A percentile compares a stretch with the other conserved stretches of the same genome.
Conservation (phyloP, 2,329 filamentous ascomycete species). For the Knufia petricola region DNA sequence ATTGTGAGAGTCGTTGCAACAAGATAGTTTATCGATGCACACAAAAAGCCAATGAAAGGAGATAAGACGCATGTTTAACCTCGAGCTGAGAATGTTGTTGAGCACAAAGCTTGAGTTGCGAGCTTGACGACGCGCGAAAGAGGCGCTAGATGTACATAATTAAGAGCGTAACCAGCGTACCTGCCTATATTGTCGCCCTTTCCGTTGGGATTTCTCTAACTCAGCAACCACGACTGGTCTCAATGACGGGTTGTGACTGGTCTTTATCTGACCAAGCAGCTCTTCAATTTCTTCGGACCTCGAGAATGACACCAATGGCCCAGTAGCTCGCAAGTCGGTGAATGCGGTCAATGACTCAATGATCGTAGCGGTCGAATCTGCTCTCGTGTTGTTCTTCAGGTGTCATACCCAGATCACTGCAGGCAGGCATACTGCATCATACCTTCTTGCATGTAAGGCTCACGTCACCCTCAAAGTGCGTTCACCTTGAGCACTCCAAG, state of each 20-base stretch:
- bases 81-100: not conserved
- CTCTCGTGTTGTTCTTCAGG: conserved; percentile 19
- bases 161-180: too few species aligned
- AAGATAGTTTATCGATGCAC: not conserved
- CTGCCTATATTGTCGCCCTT: too few species aligned
- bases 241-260: not conserved
- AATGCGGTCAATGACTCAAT: conserved; percentile 53
- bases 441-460: conserved; percentile 4
- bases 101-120: not conserved
- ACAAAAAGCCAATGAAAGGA: conserved; percentile 4
- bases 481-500: conserved; percentile 52
- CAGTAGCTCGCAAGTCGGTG: conserved; percentile 58
- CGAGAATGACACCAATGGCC: conserved; percentile 66
- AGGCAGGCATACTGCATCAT: not conserved
- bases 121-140: not conserved
- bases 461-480: conserved; percentile 29
- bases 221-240: not conserved
- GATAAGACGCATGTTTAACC: not conserved
- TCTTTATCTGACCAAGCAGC: conserved; percentile 36
- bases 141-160: too few species aligned
- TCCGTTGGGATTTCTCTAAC: too few species aligned
- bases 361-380: conserved; percentile 32
- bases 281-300: conserved; percentile 66
- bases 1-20: not conserved
- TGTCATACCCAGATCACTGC: conserved; percentile 5